Evolutionary conservation across 345 rosid genomes (phyloP).

Genomic region (Eutrema yunnanense): DNA sequence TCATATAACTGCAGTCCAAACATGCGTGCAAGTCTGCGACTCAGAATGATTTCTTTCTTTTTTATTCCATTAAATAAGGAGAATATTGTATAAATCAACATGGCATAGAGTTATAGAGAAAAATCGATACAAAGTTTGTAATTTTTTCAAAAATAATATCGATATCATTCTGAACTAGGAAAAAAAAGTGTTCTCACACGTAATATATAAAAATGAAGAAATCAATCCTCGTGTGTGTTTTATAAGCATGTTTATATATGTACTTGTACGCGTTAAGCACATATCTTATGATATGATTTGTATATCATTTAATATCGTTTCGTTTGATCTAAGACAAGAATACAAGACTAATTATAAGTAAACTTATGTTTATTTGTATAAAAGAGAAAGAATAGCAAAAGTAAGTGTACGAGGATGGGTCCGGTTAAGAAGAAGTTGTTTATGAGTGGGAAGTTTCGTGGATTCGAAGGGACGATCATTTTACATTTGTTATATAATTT

Average conservation of each 20-base stretch:
- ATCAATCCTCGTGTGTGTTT: background rate
- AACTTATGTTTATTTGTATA: background rate
- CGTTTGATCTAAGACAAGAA: slow-evolving; percentile 11
- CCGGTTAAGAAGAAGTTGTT: slow-evolving; percentile 5
- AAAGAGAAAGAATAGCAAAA: slow-evolving; percentile 20
- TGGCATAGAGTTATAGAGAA: background rate
- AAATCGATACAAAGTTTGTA: background rate
- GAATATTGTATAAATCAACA: background rate
- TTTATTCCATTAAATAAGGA: background rate
- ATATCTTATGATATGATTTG: background rate
- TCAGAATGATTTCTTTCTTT: background rate
- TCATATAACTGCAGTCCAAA: slow-evolving; percentile 15
- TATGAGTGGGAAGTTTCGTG: slow-evolving; percentile 29
- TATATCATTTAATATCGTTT: background rate
- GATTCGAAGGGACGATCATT: slow-evolving; percentile 33
- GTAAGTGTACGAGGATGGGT: slow-evolving; percentile 30
- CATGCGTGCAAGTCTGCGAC: slow-evolving; percentile 20
- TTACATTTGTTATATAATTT: background rate
- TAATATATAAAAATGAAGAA: background rate
- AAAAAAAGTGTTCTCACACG: background rate
- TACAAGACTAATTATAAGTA: background rate
- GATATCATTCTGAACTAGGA: background rate
- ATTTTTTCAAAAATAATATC: background rate
- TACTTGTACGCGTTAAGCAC: slow-evolving; percentile 6
- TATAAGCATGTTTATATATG: background rate